Evolutionary conservation across 2,329 filamentous ascomycete genomes (phyloP).

Genomic region (Alternaria gansuensis): DNA sequence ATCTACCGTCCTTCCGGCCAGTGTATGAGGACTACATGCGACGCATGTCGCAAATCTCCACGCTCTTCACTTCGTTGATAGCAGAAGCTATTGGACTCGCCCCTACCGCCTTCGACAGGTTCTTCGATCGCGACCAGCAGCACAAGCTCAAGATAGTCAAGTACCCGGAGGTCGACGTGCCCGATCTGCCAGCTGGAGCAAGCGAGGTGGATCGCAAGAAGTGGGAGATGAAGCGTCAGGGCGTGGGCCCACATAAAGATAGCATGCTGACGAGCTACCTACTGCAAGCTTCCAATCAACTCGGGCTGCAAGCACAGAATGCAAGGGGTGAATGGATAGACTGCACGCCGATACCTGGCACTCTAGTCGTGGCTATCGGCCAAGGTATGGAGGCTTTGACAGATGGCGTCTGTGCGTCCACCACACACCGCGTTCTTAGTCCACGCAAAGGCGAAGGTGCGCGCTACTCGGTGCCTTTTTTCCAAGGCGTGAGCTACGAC

Average conservation of each 20-base stretch:
- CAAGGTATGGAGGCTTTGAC: conserved; percentile 88
- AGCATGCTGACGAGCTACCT: conserved; percentile 84
- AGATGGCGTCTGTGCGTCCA: conserved; percentile 79
- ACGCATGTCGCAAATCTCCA: conserved; percentile 76
- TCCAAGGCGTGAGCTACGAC: conserved; percentile 84
- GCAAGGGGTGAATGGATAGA: conserved; percentile 81
- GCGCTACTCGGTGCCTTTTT: conserved; percentile 84
- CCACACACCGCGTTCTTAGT: conserved; percentile 83
- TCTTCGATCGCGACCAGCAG: conserved; percentile 76
- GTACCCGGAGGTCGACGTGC: conserved; percentile 71
- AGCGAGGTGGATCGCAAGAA: conserved; percentile 52
- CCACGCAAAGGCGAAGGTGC: conserved; percentile 74
- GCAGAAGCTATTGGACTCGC: conserved; percentile 83
- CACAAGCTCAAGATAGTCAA: conserved; percentile 92
- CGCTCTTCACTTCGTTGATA: conserved; percentile 79
- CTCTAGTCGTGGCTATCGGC: conserved; percentile 86
- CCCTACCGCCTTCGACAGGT: conserved; percentile 74
- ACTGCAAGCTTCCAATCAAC: conserved; percentile 79
- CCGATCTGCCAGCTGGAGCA: conserved; percentile 39
- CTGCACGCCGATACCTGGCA: conserved; percentile 76
- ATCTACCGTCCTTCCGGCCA: conserved; percentile 72
- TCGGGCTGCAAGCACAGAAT: conserved; percentile 84
- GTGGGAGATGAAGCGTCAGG: conserved; percentile 65
- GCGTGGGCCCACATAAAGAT: conserved; percentile 83
- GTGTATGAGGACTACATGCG: conserved; percentile 78